A percentile compares a stretch with the other conserved stretches of the same genome.
These are phyloP conservation scores for Taphrina betulina DNA, from an alignment of 1,139 yeast species.

Conservation along the genomic window DNA sequence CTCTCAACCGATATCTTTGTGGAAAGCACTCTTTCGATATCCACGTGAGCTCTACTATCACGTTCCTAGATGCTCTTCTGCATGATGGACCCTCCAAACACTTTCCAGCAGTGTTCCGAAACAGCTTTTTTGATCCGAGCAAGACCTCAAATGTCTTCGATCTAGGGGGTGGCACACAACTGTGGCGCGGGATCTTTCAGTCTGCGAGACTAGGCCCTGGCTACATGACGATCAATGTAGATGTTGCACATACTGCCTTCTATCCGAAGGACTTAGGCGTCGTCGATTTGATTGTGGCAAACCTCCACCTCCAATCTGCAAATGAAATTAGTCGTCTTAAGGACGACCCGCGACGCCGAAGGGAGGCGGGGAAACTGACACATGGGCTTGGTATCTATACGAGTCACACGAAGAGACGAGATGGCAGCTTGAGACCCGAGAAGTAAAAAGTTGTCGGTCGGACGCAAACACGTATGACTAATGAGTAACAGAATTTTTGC, in stretches of 20 bases:
- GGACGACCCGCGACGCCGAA: constrained; percentile 8
- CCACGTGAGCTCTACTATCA: constrained; percentile 34
- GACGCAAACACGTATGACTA: too few species aligned
- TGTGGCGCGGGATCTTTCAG: constrained; percentile 38
- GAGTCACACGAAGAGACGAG: constrained; percentile 14
- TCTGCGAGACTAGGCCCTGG: constrained; percentile 37
- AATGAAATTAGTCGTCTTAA: constrained; percentile 3
- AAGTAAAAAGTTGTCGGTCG: too few species aligned
- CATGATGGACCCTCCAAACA: constrained; percentile 33
- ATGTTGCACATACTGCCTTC: constrained; percentile 37
- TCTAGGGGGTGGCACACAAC: constrained; percentile 36
- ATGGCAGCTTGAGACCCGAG: constrained; percentile 5
- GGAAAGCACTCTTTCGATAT: constrained; percentile 34
- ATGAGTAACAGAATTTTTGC: constrained; percentile 11
- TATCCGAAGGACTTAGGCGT: constrained; percentile 35
- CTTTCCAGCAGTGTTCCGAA: constrained; percentile 33
- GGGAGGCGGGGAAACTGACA: constrained; percentile 4
- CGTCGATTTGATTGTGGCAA: constrained; percentile 21
- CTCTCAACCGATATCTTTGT: constrained; percentile 32
- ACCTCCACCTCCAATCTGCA: constrained; percentile 4
- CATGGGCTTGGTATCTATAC: constrained; percentile 17
- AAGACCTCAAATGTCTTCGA: constrained; percentile 24
- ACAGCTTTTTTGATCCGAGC: constrained; percentile 29
- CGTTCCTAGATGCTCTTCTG: constrained; percentile 36
- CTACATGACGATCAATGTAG: constrained; percentile 37